Evolutionary conservation across 441 rosid species (phyloP).

Genomic region (Erysimum pusillum): DNA sequence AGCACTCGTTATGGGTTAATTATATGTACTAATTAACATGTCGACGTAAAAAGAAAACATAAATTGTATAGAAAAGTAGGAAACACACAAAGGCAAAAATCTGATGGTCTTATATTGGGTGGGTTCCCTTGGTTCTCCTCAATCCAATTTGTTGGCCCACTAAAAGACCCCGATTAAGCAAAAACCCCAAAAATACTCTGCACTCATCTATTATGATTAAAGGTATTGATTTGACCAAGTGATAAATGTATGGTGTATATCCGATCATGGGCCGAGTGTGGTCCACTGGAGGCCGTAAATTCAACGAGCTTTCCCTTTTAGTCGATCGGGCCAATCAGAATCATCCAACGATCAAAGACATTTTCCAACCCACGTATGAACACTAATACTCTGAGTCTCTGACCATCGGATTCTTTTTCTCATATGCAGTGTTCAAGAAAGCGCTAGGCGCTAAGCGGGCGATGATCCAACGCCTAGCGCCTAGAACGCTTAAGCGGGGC

Average conservation of each 20-base stretch:
- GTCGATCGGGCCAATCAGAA: constrained; percentile 9
- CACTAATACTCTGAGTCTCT: neutral
- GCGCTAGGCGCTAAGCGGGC: too few species aligned
- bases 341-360: constrained; percentile 26
- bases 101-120: neutral
- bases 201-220: constrained; percentile 11
- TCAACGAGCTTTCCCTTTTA: constrained; percentile 19
- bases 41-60: neutral
- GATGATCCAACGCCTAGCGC: too few species aligned
- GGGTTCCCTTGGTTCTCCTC: constrained; percentile 5
- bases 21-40: neutral
- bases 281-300: constrained; percentile 11
- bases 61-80: neutral
- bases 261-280: constrained; percentile 23
- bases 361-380: constrained; percentile 12
- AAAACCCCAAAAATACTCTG: neutral
- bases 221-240: constrained; percentile 11
- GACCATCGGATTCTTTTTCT: neutral
- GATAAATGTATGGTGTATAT: constrained; percentile 19
- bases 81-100: neutral
- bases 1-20: neutral
- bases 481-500: too few species aligned
- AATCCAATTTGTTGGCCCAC: constrained; percentile 29
- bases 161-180: constrained; percentile 18
- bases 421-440: neutral